Evolutionary conservation across 225 moss, liverwort and hornwort genomes (phyloP).

Genomic region (Lunularia cruciata): DNA sequence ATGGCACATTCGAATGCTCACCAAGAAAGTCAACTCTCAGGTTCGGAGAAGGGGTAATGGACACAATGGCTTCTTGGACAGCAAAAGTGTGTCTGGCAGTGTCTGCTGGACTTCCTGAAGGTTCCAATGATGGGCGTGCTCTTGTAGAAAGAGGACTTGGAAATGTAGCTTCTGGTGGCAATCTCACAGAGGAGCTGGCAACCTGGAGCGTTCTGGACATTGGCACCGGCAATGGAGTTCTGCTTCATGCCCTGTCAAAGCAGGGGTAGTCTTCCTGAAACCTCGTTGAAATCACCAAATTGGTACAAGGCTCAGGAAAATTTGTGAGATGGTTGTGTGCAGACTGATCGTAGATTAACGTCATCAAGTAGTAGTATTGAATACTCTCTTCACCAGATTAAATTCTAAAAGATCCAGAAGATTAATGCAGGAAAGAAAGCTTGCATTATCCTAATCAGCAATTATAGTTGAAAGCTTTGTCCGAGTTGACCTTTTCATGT

Average conservation of each 20-base stretch:
- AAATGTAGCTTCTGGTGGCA: conserved; percentile 49
- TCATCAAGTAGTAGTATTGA: no score
- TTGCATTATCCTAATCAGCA: not conserved
- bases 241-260: conserved; percentile 83
- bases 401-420: no score
- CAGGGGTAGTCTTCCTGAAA: conserved; percentile 69
- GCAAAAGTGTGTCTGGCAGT: conserved; percentile 74
- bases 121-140: conserved; percentile 41
- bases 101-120: conserved; percentile 57
- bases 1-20: no score
- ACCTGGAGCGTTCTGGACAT: conserved; percentile 88
- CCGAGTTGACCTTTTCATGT: not conserved
- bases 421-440: no score
- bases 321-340: no score
- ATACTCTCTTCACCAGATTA: no score
- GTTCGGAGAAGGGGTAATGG: conserved; percentile 97
- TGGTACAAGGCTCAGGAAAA: no score
- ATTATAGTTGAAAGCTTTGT: not conserved
- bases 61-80: conserved; percentile 86
- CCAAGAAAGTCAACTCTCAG: no score
- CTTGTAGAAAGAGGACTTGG: conserved; percentile 41
- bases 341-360: no score
- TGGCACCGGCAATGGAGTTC: conserved; percentile 93
- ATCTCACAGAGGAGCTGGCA: conserved; percentile 49
- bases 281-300: no score